Base-by-base conservation (phyloP, 805 yeast species). In the Naumovozyma baii region DNA sequence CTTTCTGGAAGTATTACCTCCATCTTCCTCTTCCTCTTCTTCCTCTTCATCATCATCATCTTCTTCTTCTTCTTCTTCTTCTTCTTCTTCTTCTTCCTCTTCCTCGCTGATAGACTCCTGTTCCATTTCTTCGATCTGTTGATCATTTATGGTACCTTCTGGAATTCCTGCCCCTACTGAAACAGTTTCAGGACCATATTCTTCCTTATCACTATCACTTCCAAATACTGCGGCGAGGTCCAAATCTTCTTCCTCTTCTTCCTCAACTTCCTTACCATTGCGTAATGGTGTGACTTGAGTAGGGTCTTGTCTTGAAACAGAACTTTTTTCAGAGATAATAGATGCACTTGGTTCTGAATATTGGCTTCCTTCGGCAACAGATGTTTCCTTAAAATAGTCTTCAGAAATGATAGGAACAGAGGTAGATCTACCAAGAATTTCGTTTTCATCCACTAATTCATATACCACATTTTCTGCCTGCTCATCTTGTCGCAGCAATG, bases 401-500 rank as follows among this genome's bases (percentile, higher is more conserved):
- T 29, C 39, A 2, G 35, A 12, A 17, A 19, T 16, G 9, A 26
- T 31, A 16, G 37, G 31, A 13, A 33, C 42, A 3, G 67, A 45
- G 7, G 43, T 39, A 9, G 53, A 46, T 48, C 48, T 59, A 38
- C 42, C 58, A 43, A 36, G 41, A 18, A 67, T 49, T 22, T 64
- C 64, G 43, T 65, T 69, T 34, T 72, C 71, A 39, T 80, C 87
- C 2, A 86, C 68, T 39, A 86, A 68, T 53, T 88, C 95, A 53
- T 79, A 86, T 29, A 72, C 73, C 18, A 81, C 73, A 34, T 80
- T 85, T 56, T 84, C 88, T 1, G 96, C 95, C 42, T 81, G 87
- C 30, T 74, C 83, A 57, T 90, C 98, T 34, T 77, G 62, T 45
- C 74, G 67, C 22, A 90, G 66, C 38, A 90, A 64, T 54, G 80